Base-by-base conservation (phyloP, 2,329 filamentous ascomycete genomes). In the Fusarium chuoi region DNA sequence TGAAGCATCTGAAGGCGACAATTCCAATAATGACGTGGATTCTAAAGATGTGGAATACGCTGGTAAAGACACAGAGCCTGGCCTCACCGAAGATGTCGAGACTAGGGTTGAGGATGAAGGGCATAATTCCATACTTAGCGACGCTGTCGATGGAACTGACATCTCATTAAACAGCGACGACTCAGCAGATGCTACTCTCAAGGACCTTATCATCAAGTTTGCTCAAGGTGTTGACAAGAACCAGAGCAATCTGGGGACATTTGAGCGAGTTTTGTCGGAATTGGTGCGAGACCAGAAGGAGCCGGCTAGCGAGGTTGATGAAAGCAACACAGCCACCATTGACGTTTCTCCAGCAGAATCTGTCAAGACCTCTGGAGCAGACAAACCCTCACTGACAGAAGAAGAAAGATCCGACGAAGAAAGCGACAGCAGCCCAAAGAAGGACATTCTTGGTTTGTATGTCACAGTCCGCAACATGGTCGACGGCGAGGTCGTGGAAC, bases 401-500 rank as follows among this genome's bases (percentile, higher is more conserved):
- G 44, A 57, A 39, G 20, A 36, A 38, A 41, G 38, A 10, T 5
- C 52, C 54, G 20, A 14, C 5, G 24, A 62, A 36, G 39, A 45
- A 17, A 18, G 51, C 6, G 14, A n/a, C 13, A 22, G 18, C 26
- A 30, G 49, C 8, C 20, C 49, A 22, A 13, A 48, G 26, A 24
- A 51, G 15, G 52, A 66, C 33, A 48, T 79, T 7, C 83, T 94
- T 33, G 93, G 90, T 44, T 89, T 96, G 87, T 90, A 90, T 20
- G 84, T 98, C 62, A 92, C 90, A 1, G 85, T 94, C 56, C 89
- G 89, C 73, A 96, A 93, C 84, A 89, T 88, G 72, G 88, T 97
- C 61, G 92, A 96, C 78, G 91, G 89, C 24, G 61, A 84, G 18
- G 87, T 88, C 61, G 89, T 94, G 3, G 79, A 84, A 0, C 90